Evolutionary conservation across 1,284 basidiomycete genomes (phyloP).

Genomic region (Cutaneotrichosporon dermatis): DNA sequence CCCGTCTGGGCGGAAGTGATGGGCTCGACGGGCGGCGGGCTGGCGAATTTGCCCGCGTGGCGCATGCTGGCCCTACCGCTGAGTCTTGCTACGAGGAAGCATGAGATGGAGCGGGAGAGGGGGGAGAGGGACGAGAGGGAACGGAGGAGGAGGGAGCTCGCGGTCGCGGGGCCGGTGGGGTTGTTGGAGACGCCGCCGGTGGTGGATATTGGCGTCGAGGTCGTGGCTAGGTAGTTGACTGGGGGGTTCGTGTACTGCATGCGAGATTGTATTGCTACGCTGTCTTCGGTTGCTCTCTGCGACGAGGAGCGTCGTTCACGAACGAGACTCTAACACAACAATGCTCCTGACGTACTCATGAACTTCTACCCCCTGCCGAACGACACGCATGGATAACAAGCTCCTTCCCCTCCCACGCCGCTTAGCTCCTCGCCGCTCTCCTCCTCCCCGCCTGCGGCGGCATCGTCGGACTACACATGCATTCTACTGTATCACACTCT

Average conservation of each 20-base stretch:
- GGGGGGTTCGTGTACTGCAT: too few relatives aligned
- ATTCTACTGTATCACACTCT: constrained; percentile 8
- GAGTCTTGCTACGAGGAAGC: constrained; percentile 2
- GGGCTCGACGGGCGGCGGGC: constrained; percentile 25
- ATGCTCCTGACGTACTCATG: too few relatives aligned
- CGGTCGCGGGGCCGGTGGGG: not conserved
- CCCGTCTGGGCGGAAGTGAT: constrained; percentile 41
- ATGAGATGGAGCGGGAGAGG: constrained; percentile 13
- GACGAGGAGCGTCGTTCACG: too few relatives aligned
- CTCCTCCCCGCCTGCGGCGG: too few relatives aligned
- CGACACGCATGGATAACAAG: too few relatives aligned
- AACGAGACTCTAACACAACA: too few relatives aligned
- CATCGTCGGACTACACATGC: not conserved
- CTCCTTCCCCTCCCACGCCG: too few relatives aligned
- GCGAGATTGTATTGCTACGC: too few relatives aligned
- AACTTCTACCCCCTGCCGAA: too few relatives aligned
- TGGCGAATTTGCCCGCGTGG: constrained; percentile 41
- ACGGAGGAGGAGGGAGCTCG: not conserved
- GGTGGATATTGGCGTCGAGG: constrained; percentile 4
- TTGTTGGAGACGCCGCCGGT: constrained; percentile 1
- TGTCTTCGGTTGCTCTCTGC: too few relatives aligned
- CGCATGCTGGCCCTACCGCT: constrained; percentile 35
- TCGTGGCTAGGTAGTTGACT: constrained; percentile 8
- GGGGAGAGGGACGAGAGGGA: not conserved
- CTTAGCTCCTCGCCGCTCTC: too few relatives aligned